Conservation (phyloP, 176 grass and related monocot genomes). For the Zea luxurians region DNA sequence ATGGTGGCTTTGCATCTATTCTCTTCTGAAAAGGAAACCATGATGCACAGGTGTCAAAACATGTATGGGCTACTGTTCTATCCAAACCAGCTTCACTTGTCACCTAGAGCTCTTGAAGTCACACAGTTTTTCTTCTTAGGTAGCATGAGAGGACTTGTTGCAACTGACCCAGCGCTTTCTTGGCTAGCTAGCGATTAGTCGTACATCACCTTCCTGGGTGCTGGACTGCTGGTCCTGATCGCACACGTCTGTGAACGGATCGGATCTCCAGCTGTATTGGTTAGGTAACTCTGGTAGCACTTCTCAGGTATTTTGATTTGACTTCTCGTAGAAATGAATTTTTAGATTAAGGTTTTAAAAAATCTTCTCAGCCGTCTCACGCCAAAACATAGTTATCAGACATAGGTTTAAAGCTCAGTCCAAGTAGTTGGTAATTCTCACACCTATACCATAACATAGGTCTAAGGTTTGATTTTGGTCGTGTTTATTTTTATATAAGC, state of each 20-base stretch:
- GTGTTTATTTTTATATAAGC: too few species aligned
- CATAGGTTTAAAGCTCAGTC: too few species aligned
- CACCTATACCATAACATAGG: too few species aligned
- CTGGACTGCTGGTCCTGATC: neutral
- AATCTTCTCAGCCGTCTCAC: too few species aligned
- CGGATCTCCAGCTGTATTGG: too few species aligned
- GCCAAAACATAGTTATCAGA: too few species aligned
- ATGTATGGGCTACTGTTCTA: neutral
- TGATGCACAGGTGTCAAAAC: slow-evolving; percentile 33
- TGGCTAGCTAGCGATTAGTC: slow-evolving; percentile 11
- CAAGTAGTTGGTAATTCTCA: too few species aligned
- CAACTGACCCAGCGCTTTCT: slow-evolving; percentile 3
- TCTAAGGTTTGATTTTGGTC: too few species aligned
- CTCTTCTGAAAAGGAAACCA: slow-evolving; percentile 26
- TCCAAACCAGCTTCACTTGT: slow-evolving; percentile 20
- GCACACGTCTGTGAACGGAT: slow-evolving; percentile 2
- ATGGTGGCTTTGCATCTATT: slow-evolving; percentile 38
- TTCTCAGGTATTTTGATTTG: too few species aligned
- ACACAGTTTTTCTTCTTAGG: slow-evolving; percentile 12
- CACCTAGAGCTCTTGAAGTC: slow-evolving; percentile 1
- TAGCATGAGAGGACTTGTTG: neutral
- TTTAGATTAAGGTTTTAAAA: too few species aligned
- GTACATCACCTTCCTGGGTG: slow-evolving; percentile 13
- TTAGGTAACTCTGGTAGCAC: too few species aligned
- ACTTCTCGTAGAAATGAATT: too few species aligned